Conservation (phyloP, 2,329 filamentous ascomycete genomes). For the Neopestalotiopsis sp. region DNA sequence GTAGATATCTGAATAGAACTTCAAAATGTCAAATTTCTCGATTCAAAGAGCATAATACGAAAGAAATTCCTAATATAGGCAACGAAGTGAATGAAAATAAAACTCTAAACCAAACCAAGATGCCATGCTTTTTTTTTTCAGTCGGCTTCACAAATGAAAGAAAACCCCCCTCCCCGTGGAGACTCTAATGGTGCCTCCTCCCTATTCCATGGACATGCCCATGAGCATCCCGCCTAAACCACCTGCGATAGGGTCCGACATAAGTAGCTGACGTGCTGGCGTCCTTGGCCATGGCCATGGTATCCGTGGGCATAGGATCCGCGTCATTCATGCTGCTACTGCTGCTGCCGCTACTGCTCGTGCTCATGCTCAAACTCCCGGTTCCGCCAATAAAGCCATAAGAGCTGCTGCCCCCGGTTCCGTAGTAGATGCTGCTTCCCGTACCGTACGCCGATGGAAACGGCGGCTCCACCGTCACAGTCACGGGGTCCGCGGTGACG, state of each 20-base stretch:
- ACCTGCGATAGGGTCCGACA: background rate
- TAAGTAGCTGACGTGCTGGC: background rate
- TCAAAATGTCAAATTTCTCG: background rate
- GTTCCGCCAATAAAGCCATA: background rate
- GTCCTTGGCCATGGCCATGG: background rate
- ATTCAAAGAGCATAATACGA: background rate
- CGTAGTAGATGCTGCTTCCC: background rate
- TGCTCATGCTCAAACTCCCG: background rate
- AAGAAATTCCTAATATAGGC: background rate
- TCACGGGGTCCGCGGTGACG: constrained; percentile 4
- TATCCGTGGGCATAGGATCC: too few species aligned
- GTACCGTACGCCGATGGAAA: background rate
- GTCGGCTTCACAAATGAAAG: background rate
- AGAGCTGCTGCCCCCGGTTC: background rate
- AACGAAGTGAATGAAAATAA: background rate
- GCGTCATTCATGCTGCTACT: too few species aligned
- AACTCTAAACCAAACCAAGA: background rate
- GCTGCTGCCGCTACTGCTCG: too few species aligned
- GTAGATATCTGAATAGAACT: background rate
- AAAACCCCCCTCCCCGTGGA: background rate
- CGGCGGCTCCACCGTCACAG: constrained; percentile 9
- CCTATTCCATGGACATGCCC: constrained; percentile 4
- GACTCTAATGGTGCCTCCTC: background rate
- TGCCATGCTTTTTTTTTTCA: background rate
- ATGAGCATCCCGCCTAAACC: constrained; percentile 3